Evolutionary conservation across 2,329 filamentous ascomycete species (phyloP).

Genomic region (Diaporthe nobilis): DNA sequence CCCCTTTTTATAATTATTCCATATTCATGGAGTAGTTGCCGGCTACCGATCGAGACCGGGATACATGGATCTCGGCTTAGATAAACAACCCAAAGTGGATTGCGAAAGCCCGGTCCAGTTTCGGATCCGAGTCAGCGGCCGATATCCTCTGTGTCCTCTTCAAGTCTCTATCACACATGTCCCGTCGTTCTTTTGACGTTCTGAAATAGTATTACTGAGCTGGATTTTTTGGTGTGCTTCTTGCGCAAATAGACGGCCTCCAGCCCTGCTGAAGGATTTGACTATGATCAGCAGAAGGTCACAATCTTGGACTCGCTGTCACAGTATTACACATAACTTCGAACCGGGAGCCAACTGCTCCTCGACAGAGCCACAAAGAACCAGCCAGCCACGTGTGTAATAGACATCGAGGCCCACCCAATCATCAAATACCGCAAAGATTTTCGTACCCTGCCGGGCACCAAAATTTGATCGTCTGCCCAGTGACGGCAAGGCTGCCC

Average conservation of each 20-base stretch:
- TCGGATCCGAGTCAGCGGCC: conserved; percentile 25
- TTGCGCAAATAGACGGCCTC: background rate
- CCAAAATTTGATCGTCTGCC: background rate
- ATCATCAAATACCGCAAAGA: conserved; percentile 19
- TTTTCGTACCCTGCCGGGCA: background rate
- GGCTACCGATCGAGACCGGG: conserved; percentile 33
- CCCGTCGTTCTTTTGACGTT: too few relatives aligned
- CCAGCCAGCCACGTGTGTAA: conserved; percentile 28
- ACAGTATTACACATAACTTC: conserved; percentile 5
- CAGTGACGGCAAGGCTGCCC: conserved; percentile 21
- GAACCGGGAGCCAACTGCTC: background rate
- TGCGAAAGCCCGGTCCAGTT: conserved; percentile 6
- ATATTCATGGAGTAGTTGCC: conserved; percentile 21
- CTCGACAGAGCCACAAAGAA: conserved; percentile 1
- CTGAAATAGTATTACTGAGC: background rate
- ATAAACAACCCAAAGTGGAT: conserved; percentile 8
- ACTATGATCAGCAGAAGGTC: background rate
- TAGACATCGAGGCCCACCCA: conserved; percentile 4
- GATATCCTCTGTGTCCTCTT: background rate
- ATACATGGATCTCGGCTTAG: conserved; percentile 29
- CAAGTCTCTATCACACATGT: background rate
- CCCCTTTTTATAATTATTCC: background rate
- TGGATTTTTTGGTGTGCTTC: background rate
- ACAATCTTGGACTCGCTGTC: conserved; percentile 5
- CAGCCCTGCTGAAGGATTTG: background rate